phyloP scores from a whole-genome alignment of 352 stramenopile genomes.

The Peronosclerospora sorghi region DNA sequence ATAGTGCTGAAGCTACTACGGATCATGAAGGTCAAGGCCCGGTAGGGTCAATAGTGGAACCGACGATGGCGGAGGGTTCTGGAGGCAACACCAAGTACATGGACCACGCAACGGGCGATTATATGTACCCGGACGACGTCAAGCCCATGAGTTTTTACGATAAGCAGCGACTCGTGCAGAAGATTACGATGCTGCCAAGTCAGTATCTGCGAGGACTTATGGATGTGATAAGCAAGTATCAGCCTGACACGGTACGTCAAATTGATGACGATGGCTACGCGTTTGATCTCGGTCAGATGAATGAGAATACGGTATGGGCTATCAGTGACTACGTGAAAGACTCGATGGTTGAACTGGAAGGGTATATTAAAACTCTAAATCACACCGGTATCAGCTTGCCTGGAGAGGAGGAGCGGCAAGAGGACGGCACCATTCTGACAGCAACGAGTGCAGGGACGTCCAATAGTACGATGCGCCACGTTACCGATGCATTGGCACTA shows the following conservation, averaged over 20 bases:
- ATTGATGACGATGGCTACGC: constrained; percentile 83
- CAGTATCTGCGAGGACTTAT: constrained; percentile 78
- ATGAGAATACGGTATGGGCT: constrained; percentile 82
- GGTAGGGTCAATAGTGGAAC: constrained; percentile 3
- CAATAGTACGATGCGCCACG: constrained; percentile 12
- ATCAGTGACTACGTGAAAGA: constrained; percentile 84
- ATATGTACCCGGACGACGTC: constrained; percentile 79
- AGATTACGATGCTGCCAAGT: constrained; percentile 76
- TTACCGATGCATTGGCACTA: constrained; percentile 29
- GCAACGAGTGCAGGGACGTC: constrained; percentile 1
- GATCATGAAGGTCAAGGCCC: constrained; percentile 21
- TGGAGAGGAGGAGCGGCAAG: constrained; percentile 13
- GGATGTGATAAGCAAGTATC: constrained; percentile 85
- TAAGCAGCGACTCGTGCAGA: constrained; percentile 77
- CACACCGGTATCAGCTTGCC: constrained; percentile 25
- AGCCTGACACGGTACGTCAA: constrained; percentile 75
- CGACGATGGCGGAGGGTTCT: constrained; percentile 37
- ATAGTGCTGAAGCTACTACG: constrained; percentile 17
- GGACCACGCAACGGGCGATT: constrained; percentile 53
- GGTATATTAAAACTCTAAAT: constrained; percentile 69
- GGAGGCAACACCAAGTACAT: constrained; percentile 65
- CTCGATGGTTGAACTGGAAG: constrained; percentile 75
- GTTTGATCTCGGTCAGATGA: constrained; percentile 81
- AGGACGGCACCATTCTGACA: constrained; percentile 7
- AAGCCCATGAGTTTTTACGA: constrained; percentile 79